These are phyloP conservation scores for Ceraceosorus guamensis DNA, from an alignment of 1,284 basidiomycete genomes.

Conservation along the genomic window DNA sequence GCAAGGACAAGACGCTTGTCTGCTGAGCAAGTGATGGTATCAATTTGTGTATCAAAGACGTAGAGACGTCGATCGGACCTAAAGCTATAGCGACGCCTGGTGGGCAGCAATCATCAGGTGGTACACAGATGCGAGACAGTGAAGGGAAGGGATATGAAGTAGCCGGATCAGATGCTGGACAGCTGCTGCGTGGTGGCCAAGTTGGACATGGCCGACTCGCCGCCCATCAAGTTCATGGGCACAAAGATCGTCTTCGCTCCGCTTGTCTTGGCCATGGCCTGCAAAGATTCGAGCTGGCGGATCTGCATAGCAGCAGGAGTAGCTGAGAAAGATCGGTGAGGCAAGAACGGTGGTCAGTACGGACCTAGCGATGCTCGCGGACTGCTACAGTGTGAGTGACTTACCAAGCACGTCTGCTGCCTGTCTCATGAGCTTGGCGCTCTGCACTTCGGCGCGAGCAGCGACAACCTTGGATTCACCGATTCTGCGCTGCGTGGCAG, in stretches of 20 bases:
- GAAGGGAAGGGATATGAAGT: no score
- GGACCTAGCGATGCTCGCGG: slow-evolving; percentile 11
- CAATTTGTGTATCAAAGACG: no score
- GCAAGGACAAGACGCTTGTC: no score
- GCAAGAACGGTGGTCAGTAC: not conserved
- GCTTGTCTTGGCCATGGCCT: slow-evolving; percentile 61
- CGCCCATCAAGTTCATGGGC: not conserved
- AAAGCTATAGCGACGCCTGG: no score
- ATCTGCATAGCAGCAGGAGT: slow-evolving; percentile 91
- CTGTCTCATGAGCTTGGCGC: slow-evolving; percentile 78
- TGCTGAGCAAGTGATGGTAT: no score
- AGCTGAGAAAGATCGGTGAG: not conserved
- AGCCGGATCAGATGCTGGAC: no score
- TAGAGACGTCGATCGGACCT: no score
- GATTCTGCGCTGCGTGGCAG: slow-evolving; percentile 84
- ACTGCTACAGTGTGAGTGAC: no score
- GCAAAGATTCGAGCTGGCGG: slow-evolving; percentile 80
- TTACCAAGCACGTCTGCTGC: slow-evolving; percentile 71
- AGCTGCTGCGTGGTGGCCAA: not conserved
- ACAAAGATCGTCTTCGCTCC: not conserved
- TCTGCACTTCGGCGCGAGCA: slow-evolving; percentile 88
- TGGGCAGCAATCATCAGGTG: no score
- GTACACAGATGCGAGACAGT: no score
- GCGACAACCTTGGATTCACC: slow-evolving; percentile 95
- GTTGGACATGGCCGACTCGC: not conserved